A percentile compares a stretch with the other conserved stretches of the same genome.
These are phyloP conservation scores for Cenchrus fungigraminus DNA, from an alignment of 176 grass and related monocot species.

Conservation along the genomic window DNA sequence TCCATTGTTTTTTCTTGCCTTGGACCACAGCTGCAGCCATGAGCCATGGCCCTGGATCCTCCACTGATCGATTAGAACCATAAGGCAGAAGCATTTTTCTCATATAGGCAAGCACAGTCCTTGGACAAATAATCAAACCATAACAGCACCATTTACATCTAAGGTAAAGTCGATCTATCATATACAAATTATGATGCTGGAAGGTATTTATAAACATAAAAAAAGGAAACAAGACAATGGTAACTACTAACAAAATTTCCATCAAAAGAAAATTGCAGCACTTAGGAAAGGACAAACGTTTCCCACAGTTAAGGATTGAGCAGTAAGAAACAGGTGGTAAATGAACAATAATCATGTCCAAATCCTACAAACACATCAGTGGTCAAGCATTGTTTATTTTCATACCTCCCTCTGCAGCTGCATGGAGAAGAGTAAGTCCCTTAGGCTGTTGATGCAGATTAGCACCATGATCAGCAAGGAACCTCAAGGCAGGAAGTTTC, in stretches of 20 bases:
- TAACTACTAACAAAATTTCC: background rate
- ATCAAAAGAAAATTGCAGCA: background rate
- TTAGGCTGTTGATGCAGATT: constrained; percentile 1
- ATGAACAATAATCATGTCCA: background rate
- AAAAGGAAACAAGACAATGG: background rate
- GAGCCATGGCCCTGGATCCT: background rate
- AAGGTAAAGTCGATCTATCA: background rate
- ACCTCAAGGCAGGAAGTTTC: constrained; percentile 38
- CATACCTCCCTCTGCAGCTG: constrained; percentile 31
- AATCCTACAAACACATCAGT: constrained; percentile 2
- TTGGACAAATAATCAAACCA: background rate
- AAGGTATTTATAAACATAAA: background rate
- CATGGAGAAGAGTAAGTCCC: background rate
- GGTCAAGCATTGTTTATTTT: background rate
- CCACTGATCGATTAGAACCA: background rate
- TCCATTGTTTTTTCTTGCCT: background rate
- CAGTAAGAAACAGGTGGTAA: background rate
- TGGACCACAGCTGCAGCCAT: background rate
- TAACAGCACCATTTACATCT: background rate
- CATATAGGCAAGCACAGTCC: background rate
- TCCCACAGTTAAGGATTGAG: background rate
- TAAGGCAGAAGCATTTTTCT: background rate
- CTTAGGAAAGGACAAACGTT: background rate
- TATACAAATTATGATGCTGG: background rate
- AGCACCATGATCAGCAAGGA: constrained; percentile 36